Conservation (phyloP, 495 filamentous ascomycete species). For the Daldinia decipiens region DNA sequence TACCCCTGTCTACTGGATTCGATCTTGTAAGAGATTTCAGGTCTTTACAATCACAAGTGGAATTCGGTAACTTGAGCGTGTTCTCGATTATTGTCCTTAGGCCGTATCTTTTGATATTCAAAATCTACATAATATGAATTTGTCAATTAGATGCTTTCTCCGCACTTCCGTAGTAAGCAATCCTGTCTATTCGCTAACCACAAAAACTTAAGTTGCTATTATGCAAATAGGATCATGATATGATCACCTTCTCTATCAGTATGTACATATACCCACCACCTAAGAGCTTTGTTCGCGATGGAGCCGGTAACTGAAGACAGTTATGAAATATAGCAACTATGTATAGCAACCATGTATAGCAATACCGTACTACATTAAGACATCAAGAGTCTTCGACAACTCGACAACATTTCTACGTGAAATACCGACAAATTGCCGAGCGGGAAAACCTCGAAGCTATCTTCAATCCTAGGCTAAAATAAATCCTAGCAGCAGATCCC, state of each 20-base stretch:
- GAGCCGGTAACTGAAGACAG: neutral
- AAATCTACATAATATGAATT: neutral
- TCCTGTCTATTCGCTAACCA: slow-evolving; percentile 2
- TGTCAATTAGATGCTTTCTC: neutral
- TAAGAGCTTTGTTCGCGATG: neutral
- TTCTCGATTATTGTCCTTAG: neutral
- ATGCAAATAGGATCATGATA: slow-evolving; percentile 8
- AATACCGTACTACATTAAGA: neutral
- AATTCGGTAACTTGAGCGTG: neutral
- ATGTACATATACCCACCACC: neutral
- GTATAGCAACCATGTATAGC: neutral
- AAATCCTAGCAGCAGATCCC: slow-evolving; percentile 43
- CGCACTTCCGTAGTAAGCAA: slow-evolving; percentile 26
- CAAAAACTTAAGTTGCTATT: neutral
- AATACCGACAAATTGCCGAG: neutral
- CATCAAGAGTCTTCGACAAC: neutral
- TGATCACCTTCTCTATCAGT: neutral
- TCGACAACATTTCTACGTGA: neutral
- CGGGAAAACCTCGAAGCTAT: neutral
- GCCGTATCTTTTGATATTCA: neutral
- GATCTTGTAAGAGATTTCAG: neutral
- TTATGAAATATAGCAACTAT: neutral
- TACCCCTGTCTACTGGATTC: neutral
- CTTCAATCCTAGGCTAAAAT: slow-evolving; percentile 6
- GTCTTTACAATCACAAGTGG: neutral